Percentiles rank a stretch among this genome's conserved stretches.
These are phyloP conservation scores for Auriscalpium microsporum DNA, from an alignment of 768 basidiomycete species.

Conservation along the genomic window DNA sequence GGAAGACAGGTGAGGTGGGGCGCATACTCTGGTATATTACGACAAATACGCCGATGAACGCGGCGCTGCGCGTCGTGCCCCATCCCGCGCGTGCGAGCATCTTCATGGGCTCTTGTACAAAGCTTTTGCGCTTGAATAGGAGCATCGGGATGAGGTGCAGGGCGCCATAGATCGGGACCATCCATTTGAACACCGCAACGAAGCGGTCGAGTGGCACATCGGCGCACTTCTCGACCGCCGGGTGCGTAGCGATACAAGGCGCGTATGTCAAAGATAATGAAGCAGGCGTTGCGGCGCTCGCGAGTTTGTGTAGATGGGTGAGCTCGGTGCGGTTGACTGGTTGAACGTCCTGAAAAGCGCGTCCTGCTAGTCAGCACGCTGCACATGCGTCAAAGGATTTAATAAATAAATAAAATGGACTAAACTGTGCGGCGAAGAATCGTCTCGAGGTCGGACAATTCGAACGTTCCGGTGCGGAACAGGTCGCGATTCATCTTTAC, in stretches of 20 bases:
- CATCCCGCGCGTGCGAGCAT: slow-evolving; percentile 57
- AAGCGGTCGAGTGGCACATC: slow-evolving; percentile 62
- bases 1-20: neutral
- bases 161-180: slow-evolving; percentile 77
- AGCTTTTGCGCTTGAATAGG: slow-evolving; percentile 66
- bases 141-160: slow-evolving; percentile 84
- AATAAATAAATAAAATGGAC: neutral
- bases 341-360: slow-evolving; percentile 38
- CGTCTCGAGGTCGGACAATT: slow-evolving; percentile 48
- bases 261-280: slow-evolving; percentile 42
- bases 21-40: slow-evolving; percentile 69
- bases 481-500: slow-evolving; percentile 55
- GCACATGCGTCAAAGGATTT: neutral
- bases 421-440: slow-evolving; percentile 26
- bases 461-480: slow-evolving; percentile 47
- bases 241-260: slow-evolving; percentile 74
- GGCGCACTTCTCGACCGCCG: slow-evolving; percentile 53
- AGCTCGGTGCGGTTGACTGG: slow-evolving; percentile 42
- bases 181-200: slow-evolving; percentile 76
- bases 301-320: slow-evolving; percentile 33
- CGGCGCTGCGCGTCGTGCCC: slow-evolving; percentile 76
- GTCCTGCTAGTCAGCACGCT: neutral
- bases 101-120: slow-evolving; percentile 54
- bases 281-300: slow-evolving; percentile 21
- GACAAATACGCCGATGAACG: slow-evolving; percentile 82